Percentiles rank a stretch among this genome's conserved stretches.
Conservation (phyloP, 148 eudicot genomes). For the Bassia scoparia region DNA sequence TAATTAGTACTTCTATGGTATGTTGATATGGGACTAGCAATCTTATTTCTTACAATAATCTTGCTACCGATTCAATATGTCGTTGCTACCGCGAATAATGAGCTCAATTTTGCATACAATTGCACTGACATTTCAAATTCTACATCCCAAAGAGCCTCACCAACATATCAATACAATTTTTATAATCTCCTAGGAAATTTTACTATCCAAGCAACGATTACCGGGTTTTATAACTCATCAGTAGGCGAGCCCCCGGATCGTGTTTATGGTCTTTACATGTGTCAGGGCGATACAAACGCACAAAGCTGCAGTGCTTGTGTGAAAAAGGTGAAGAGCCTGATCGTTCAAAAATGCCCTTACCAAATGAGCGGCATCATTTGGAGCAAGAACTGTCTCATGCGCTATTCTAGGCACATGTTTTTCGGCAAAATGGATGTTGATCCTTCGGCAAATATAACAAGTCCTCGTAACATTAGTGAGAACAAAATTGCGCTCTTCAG, state of each 20-base stretch:
- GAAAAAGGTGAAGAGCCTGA: conserved; percentile 6
- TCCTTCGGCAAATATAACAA: not conserved
- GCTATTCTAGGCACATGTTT: conserved; percentile 19
- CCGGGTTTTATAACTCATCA: conserved; percentile 5
- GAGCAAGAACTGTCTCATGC: conserved; percentile 24
- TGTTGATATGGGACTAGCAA: no score
- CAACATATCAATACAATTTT: not conserved
- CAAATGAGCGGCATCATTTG: conserved; percentile 17
- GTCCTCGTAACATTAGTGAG: conserved; percentile 9
- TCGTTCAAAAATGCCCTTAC: conserved; percentile 18
- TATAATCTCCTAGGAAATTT: conserved; percentile 12
- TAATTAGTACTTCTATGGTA: no score
- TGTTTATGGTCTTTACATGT: conserved; percentile 15
- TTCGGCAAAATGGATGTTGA: not conserved
- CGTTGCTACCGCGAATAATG: no score
- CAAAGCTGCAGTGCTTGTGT: conserved; percentile 23
- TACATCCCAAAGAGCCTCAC: not conserved
- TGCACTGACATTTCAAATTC: not conserved
- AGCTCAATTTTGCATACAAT: no score
- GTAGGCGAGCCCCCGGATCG: conserved; percentile 9
- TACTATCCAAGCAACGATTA: not conserved
- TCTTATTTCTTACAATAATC: no score
- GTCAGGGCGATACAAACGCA: conserved; percentile 2
- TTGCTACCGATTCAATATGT: no score
- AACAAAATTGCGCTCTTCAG: not conserved